Evolutionary conservation across 2,329 filamentous ascomycete genomes (phyloP), one percentile per base, ranked within the genome.

Genomic region (Claviceps sp.): DNA sequence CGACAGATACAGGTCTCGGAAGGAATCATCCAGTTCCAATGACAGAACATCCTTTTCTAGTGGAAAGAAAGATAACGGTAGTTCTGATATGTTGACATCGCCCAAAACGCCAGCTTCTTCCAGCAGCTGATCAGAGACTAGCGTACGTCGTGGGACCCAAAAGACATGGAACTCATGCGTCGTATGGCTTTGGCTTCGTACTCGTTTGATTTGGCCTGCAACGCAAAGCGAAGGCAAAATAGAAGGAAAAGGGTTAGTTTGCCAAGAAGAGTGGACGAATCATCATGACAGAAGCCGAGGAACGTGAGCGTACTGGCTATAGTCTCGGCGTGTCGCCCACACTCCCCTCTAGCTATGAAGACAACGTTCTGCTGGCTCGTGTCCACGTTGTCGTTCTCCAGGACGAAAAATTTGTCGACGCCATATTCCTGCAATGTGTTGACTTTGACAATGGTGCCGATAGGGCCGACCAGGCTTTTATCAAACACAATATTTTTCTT

Each of bases 401-500:
- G 76, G 63, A 96, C 85, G 74, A 97, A 98, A 59, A 96, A 88
- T 68, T 95, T 95, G 69, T 97, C 90, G 59, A 98, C 90, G 34
- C 94, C 94, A 72, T 97, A 96, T 63, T 98, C 93, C 65, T 97
- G 89, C 16, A 96, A 78, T 9, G 87, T 91, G 22, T 91, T 91
- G 63, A 96, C 95, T 67, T 96, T 96, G 71, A 95, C 89, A 59
- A 98, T 85, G 54, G 91, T 78, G 54, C 90, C 89, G 59, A 98
- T 79, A 34, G 90, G 88, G 24, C 91, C 93, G 59, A 91, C 89
- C 60, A 98, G 77, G 61, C 84, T 84, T 68, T 86, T 87, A 67
- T 97, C 91, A 64, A 98, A 85, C 50, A 98, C 87, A 55, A 98
- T 76, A 64, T 96, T 97, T 77, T 98, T 98, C 80, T 97, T 98